Conservation (phyloP, 2,329 filamentous ascomycete genomes). For the Pyricularia grisea region DNA sequence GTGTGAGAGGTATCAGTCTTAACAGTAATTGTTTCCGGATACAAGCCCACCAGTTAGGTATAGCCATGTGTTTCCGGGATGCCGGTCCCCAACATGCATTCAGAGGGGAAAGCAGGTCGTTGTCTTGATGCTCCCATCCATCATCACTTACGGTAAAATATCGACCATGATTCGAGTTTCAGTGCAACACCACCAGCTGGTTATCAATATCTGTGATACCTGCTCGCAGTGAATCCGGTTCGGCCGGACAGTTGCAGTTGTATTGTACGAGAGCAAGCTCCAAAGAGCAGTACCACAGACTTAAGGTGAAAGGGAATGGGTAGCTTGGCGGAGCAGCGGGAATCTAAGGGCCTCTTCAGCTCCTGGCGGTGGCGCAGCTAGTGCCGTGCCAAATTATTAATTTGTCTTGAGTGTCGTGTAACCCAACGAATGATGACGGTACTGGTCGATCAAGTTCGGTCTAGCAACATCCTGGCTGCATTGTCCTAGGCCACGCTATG, state of each 20-base stretch:
- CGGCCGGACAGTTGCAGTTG: neutral
- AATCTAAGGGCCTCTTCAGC: neutral
- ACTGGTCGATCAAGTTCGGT: neutral
- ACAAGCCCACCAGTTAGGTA: neutral
- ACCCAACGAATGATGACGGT: constrained; percentile 1
- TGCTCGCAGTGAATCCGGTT: neutral
- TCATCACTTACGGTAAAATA: neutral
- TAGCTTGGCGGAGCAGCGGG: neutral
- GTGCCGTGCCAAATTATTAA: neutral
- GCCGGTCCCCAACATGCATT: neutral
- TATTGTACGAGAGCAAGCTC: neutral
- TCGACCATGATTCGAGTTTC: neutral
- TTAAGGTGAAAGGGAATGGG: neutral
- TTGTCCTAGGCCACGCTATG: neutral
- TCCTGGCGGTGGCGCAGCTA: neutral
- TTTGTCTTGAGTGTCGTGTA: neutral
- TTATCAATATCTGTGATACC: neutral
- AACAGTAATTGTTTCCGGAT: neutral
- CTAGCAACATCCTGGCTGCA: neutral
- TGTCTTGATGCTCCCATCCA: neutral
- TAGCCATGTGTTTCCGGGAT: neutral
- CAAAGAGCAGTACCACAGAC: neutral
- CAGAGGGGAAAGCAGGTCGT: neutral
- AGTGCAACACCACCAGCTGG: neutral
- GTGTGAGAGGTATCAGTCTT: neutral